These are phyloP conservation scores for Glycine soja DNA, from an alignment of 306 rosid genomes.

Conservation along the genomic window DNA sequence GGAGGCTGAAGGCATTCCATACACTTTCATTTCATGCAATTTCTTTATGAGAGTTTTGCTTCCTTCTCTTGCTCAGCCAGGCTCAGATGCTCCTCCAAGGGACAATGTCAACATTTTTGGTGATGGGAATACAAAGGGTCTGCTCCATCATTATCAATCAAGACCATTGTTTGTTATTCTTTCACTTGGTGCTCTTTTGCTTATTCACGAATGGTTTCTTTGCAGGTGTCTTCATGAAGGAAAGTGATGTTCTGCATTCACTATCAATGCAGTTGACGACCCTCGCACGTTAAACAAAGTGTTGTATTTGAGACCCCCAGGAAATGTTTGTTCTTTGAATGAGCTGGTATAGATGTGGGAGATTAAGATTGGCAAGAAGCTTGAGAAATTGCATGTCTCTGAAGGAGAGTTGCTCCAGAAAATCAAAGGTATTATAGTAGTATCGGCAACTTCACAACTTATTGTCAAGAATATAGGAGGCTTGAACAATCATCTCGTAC, in stretches of 20 bases:
- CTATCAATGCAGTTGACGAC: slow-evolving; percentile 75
- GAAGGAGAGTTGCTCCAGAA: slow-evolving; percentile 67
- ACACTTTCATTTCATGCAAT: slow-evolving; percentile 74
- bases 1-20: slow-evolving; percentile 74
- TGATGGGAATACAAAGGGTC: slow-evolving; percentile 75
- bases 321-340: slow-evolving; percentile 69
- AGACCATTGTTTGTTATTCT: slow-evolving; percentile 13
- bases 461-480: neutral
- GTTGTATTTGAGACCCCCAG: slow-evolving; percentile 75
- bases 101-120: slow-evolving; percentile 78
- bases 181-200: neutral
- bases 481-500: slow-evolving; percentile 7
- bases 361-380: slow-evolving; percentile 72
- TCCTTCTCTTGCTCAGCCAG: slow-evolving; percentile 82
- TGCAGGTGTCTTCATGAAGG: slow-evolving; percentile 72
- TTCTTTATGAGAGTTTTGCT: slow-evolving; percentile 66
- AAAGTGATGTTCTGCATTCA: slow-evolving; percentile 75
- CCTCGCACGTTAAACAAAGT: slow-evolving; percentile 74
- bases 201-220: slow-evolving; percentile 27
- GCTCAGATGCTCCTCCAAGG: slow-evolving; percentile 69
- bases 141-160: slow-evolving; percentile 25
- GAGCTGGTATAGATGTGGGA: slow-evolving; percentile 84
- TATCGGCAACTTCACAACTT: neutral
- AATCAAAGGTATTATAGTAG: slow-evolving; percentile 61
- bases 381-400: slow-evolving; percentile 62